Evolutionary conservation across 192 early-diverging fungal species (phyloP), one percentile per base, ranked within the genome.

Genomic region (Backusella circina): DNA sequence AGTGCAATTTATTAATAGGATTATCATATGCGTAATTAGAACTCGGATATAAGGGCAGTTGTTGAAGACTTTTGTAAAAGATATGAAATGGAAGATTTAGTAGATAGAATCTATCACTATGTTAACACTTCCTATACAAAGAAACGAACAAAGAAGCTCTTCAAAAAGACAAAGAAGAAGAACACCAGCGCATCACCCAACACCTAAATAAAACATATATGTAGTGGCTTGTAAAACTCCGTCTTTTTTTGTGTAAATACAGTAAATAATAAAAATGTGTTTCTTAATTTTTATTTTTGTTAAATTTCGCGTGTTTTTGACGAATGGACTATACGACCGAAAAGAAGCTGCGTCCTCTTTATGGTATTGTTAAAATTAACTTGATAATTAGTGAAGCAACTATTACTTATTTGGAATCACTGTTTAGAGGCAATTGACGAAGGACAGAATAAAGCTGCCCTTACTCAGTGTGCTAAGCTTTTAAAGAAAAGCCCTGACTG

Each of bases 401-500:
- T 16, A 18, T 67, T 67, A 33, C 13, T 67, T 32, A n/a, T 9
- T 32, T 8, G 16, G 31, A 33, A 3, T 16, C 15, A 9, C 8
- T 28, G 8, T 41, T 26, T 54, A 86, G 91, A 94, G 76, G 87
- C 88, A 15, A 85, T 94, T 72, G 91, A 94, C 68, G 77, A 81
- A 3, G 83, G 85, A 30, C 89, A 92, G 57, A 90, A 89, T 73
- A 92, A 90, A 77, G 84, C 84, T 57, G 91, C 90, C 7, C 57
- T 93, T 3, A 77, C 84, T 65, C 81, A 89, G 23, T 86, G 84
- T 70, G 86, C 87, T 51, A 95, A 94, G 76, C 79, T 86, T 2
- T 73, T 94, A 44, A 94, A 94, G 81, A 95, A 92, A 77, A 84
- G 84, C 28, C 89, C 88, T 30, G 83, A 92, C 37, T 80, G 85